phyloP scores from a whole-genome alignment of 345 rosid genomes.

The Gossypium raimondii region DNA sequence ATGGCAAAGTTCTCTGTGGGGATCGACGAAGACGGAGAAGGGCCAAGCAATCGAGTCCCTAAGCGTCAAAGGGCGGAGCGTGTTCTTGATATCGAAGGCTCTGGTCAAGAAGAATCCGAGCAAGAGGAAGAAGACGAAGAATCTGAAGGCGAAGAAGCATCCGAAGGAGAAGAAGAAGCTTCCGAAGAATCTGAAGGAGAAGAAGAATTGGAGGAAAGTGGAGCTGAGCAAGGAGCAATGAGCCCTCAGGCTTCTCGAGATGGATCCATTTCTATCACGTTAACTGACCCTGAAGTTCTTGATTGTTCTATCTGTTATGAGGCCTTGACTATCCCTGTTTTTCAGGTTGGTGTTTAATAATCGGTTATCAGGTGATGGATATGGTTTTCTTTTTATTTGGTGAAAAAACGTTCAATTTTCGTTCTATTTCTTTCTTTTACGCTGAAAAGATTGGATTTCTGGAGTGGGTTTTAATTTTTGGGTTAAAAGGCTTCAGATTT shows the following conservation, averaged over 20 bases:
- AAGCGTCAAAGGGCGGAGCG: conserved; percentile 21
- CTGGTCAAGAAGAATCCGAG: background rate
- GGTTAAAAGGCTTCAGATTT: background rate
- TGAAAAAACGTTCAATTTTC: background rate
- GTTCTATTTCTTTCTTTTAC: background rate
- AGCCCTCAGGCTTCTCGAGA: background rate
- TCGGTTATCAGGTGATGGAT: background rate
- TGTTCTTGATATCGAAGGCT: background rate
- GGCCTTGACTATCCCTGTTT: conserved; percentile 45
- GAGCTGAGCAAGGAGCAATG: conserved; percentile 5
- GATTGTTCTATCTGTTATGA: conserved; percentile 54
- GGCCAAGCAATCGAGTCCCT: conserved; percentile 24
- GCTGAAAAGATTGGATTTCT: background rate
- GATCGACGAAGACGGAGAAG: conserved; percentile 29
- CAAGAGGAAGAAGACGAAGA: background rate
- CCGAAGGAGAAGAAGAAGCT: conserved; percentile 6
- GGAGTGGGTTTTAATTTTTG: background rate
- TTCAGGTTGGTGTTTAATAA: conserved; percentile 34
- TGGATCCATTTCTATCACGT: conserved; percentile 26
- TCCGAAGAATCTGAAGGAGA: conserved; percentile 1
- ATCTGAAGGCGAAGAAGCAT: conserved; percentile 2
- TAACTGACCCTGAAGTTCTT: conserved; percentile 49
- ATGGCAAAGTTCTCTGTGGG: conserved; percentile 36
- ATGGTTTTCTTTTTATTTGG: background rate
- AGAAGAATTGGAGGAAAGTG: conserved; percentile 10